phyloP scores from a whole-genome alignment of 1,139 yeast genomes.

The Blastobotrys ciferrii region DNA sequence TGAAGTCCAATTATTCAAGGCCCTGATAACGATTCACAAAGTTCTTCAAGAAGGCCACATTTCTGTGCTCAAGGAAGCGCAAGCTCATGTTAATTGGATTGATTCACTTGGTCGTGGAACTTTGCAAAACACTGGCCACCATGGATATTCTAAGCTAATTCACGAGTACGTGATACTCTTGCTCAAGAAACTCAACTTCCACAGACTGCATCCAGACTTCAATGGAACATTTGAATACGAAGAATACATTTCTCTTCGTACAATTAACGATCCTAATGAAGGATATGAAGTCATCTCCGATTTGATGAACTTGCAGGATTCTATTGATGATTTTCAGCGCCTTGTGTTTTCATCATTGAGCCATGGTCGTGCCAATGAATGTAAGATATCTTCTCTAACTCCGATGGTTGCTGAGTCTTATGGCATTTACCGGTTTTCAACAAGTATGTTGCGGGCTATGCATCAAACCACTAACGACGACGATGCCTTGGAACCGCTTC shows the following conservation, averaged over 20 bases:
- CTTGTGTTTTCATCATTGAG: constrained; percentile 72
- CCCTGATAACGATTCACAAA: constrained; percentile 84
- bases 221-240: constrained; percentile 96
- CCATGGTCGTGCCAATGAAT: constrained; percentile 66
- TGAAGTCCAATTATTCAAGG: constrained; percentile 82
- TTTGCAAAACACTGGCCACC: constrained; percentile 23
- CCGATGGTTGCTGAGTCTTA: constrained; percentile 92
- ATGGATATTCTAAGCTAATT: constrained; percentile 71
- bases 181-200: constrained; percentile 75
- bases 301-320: constrained; percentile 82
- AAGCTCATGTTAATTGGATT: constrained; percentile 65
- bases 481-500: constrained; percentile 74
- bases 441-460: constrained; percentile 90
- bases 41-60: constrained; percentile 98
- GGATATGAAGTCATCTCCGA: constrained; percentile 90
- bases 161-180: constrained; percentile 72
- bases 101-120: constrained; percentile 36
- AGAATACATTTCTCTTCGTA: constrained; percentile 83
- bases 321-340: constrained; percentile 75
- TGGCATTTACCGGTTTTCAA: constrained; percentile 86
- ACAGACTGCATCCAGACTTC: constrained; percentile 80
- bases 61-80: constrained; percentile 76
- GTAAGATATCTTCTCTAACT: constrained; percentile 82
- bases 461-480: constrained; percentile 72
- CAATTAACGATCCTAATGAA: constrained; percentile 91